A percentile compares a stretch with the other conserved stretches of the same genome.
phyloP scores from a whole-genome alignment of 257 asterid genomes.

The Mentha longifolia region DNA sequence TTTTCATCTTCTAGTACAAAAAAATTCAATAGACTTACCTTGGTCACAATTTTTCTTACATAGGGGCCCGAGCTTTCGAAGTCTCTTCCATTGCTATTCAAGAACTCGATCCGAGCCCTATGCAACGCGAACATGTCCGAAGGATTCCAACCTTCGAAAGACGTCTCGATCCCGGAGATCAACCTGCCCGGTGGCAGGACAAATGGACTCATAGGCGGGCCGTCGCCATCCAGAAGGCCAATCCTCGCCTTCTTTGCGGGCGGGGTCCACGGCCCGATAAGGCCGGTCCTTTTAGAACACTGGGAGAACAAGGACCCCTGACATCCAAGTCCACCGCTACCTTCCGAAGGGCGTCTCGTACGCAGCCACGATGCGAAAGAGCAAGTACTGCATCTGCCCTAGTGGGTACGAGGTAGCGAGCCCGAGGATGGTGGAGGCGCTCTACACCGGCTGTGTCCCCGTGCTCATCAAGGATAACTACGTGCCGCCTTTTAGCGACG shows the following conservation, averaged over 20 bases:
- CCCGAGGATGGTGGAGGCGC: slow-evolving; percentile 82
- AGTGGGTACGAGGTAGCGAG: slow-evolving; percentile 88
- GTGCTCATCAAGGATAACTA: slow-evolving; percentile 65
- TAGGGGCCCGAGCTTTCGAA: slow-evolving; percentile 84
- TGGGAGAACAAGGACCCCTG: slow-evolving; percentile 85
- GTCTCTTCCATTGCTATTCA: slow-evolving; percentile 59
- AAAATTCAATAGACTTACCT: too few relatives aligned
- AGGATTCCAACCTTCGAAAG: slow-evolving; percentile 69
- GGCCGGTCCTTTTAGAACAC: slow-evolving; percentile 71
- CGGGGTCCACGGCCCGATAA: slow-evolving; percentile 81
- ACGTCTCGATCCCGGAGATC: slow-evolving; percentile 83
- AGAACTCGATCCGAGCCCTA: slow-evolving; percentile 75
- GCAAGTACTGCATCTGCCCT: slow-evolving; percentile 79
- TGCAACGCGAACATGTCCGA: slow-evolving; percentile 87
- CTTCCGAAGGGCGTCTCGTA: slow-evolving; percentile 71
- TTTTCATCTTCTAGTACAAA: too few relatives aligned
- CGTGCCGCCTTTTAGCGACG: slow-evolving; percentile 77
- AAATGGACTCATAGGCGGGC: slow-evolving; percentile 72
- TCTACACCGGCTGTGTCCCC: slow-evolving; percentile 79
- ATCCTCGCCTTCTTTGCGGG: slow-evolving; percentile 78
- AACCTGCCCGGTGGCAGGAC: slow-evolving; percentile 68
- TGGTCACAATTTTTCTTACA: background rate
- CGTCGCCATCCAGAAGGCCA: slow-evolving; percentile 69
- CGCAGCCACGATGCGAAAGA: slow-evolving; percentile 61
- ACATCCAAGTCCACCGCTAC: slow-evolving; percentile 61